Percentiles rank a stretch among this genome's conserved stretches.
phyloP scores from a whole-genome alignment of 164 flowering plant genomes.

The Chimonanthus praecox region DNA sequence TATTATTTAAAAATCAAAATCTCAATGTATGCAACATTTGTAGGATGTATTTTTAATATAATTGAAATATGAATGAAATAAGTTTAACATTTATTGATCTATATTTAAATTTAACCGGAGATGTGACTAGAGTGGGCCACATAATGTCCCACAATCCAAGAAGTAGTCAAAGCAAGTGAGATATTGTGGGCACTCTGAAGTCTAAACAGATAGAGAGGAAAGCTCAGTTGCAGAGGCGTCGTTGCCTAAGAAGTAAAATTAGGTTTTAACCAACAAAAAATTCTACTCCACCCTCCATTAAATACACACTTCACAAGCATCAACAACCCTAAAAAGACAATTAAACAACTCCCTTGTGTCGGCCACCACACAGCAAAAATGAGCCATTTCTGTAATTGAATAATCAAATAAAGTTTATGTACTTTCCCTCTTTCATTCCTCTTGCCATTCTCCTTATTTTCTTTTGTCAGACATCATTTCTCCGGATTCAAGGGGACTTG shows the following conservation, averaged over 20 bases:
- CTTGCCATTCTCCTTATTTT: neutral
- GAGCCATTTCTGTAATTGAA: neutral
- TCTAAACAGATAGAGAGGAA: no score
- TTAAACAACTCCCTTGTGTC: neutral
- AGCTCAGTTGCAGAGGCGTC: no score
- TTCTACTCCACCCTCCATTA: neutral
- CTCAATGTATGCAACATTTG: no score
- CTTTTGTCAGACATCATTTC: neutral
- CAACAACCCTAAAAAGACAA: neutral
- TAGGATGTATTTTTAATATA: no score
- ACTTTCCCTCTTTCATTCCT: neutral
- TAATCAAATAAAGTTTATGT: neutral
- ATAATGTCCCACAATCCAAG: neutral
- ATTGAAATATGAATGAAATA: no score
- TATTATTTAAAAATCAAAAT: no score
- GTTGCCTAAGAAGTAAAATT: neutral
- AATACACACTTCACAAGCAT: neutral
- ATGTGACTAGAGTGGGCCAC: neutral
- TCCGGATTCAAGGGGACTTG: neutral
- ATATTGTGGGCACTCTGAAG: neutral
- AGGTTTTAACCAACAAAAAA: neutral
- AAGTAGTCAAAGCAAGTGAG: neutral
- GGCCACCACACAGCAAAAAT: neutral
- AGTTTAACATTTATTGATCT: no score
- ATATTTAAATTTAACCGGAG: neutral